These are phyloP conservation scores for Aspergillus texensis DNA, from an alignment of 2,329 filamentous ascomycete species.

Conservation along the genomic window DNA sequence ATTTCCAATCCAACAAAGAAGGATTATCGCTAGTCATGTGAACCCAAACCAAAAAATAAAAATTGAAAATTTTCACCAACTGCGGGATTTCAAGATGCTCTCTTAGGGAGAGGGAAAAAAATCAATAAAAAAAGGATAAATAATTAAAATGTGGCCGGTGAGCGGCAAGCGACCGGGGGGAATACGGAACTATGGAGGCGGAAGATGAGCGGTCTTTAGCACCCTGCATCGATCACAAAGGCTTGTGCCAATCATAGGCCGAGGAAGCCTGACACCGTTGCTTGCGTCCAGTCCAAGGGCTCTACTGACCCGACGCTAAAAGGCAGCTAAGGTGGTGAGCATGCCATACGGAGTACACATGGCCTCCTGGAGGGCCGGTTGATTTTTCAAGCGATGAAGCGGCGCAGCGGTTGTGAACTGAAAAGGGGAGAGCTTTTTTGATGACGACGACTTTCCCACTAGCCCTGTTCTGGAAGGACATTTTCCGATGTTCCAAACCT, in stretches of 20 bases:
- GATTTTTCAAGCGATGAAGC: slow-evolving; percentile 1
- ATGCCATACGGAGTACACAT: slow-evolving; percentile 15
- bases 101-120: neutral
- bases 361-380: slow-evolving; percentile 8
- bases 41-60: neutral
- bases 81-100: neutral
- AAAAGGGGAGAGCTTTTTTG: slow-evolving; percentile 9
- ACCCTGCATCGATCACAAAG: slow-evolving; percentile 30
- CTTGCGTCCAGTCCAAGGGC: slow-evolving; percentile 20
- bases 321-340: slow-evolving; percentile 20
- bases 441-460: slow-evolving; percentile 22
- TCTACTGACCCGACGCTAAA: slow-evolving; percentile 18
- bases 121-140: neutral
- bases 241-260: slow-evolving; percentile 19
- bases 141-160: slow-evolving; percentile 9
- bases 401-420: slow-evolving; percentile 3
- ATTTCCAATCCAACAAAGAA: neutral
- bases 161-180: slow-evolving; percentile 20
- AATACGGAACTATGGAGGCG: slow-evolving; percentile 20
- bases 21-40: slow-evolving; percentile 1
- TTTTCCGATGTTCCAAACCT: neutral
- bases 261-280: slow-evolving; percentile 17
- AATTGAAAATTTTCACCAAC: neutral
- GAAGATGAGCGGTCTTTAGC: slow-evolving; percentile 17
- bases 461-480: slow-evolving; percentile 11